A percentile compares a stretch with the other conserved stretches of the same genome.
phyloP scores from a whole-genome alignment of 805 yeast species.

The Kuraishia cidri region DNA sequence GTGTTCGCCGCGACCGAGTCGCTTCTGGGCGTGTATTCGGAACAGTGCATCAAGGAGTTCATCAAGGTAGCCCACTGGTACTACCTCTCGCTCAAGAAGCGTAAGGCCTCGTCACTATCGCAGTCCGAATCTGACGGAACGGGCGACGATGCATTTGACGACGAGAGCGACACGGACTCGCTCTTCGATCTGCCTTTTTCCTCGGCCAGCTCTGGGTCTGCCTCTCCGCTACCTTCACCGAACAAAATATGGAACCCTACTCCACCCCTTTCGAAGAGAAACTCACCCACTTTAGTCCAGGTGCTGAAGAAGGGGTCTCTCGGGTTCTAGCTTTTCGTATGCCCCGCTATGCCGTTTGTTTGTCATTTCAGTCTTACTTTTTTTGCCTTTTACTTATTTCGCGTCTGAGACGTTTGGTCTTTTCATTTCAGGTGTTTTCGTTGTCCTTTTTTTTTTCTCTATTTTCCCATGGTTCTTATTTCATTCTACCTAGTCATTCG shows the following conservation, averaged over 20 bases:
- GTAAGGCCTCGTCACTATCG: not conserved
- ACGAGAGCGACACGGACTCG: constrained; percentile 2
- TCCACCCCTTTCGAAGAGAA: not conserved
- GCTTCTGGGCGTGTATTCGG: not conserved
- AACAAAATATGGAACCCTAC: not conserved
- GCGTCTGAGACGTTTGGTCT: too few relatives aligned
- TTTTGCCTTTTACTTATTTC: too few relatives aligned
- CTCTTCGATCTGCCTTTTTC: constrained; percentile 1
- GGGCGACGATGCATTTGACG: not conserved
- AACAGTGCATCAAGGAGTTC: not conserved
- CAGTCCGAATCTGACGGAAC: not conserved
- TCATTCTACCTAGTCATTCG: too few relatives aligned
- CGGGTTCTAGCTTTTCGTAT: too few relatives aligned
- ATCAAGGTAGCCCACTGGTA: not conserved
- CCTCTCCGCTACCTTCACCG: not conserved
- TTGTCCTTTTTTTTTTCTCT: too few relatives aligned
- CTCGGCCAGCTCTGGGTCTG: not conserved
- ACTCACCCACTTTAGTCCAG: not conserved
- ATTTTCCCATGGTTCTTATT: too few relatives aligned
- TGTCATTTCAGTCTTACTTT: too few relatives aligned
- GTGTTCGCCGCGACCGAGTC: not conserved
- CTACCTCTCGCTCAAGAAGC: not conserved
- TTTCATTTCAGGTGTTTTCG: too few relatives aligned
- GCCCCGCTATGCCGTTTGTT: too few relatives aligned
- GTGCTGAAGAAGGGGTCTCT: too few relatives aligned